phyloP scores from a whole-genome alignment of 164 flowering plant species.

The Nymphaea colorata region DNA sequence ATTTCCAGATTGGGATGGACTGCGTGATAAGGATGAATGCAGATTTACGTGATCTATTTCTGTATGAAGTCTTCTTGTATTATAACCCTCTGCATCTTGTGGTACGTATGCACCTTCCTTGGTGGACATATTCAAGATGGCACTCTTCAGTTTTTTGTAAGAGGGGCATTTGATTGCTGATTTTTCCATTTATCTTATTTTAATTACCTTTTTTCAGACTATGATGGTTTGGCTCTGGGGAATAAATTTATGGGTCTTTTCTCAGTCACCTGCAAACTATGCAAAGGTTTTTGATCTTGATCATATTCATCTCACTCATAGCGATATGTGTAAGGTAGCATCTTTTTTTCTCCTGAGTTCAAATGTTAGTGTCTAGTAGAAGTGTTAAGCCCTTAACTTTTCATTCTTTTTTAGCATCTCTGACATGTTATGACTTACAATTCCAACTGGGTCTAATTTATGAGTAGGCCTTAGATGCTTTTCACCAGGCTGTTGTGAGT shows the following conservation, averaged over 20 bases:
- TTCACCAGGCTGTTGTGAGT: too few species aligned
- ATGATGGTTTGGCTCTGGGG: constrained; percentile 99
- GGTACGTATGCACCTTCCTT: constrained; percentile 35
- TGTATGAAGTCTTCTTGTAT: constrained; percentile 91
- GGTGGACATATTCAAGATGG: too few species aligned
- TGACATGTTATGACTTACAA: too few species aligned
- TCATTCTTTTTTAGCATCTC: too few species aligned
- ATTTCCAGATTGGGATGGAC: constrained; percentile 81
- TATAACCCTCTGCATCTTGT: constrained; percentile 94
- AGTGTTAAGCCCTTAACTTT: too few species aligned
- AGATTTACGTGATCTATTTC: constrained; percentile 72
- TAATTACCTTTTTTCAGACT: constrained; percentile 36
- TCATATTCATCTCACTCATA: constrained; percentile 77
- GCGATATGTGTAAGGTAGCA: constrained; percentile 88
- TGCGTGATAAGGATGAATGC: constrained; percentile 95
- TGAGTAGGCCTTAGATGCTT: too few species aligned
- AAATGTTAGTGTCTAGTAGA: neutral
- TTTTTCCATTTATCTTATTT: neutral
- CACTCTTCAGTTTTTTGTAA: too few species aligned
- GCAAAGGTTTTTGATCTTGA: constrained; percentile 83
- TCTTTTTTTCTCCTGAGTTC: neutral
- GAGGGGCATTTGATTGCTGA: neutral
- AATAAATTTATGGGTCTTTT: constrained; percentile 82
- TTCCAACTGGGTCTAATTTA: too few species aligned
- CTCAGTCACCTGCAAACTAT: constrained; percentile 61